These are phyloP conservation scores for Pseudonitzschia delicatissima DNA, from an alignment of 108 stramenopile species.

Conservation along the genomic window DNA sequence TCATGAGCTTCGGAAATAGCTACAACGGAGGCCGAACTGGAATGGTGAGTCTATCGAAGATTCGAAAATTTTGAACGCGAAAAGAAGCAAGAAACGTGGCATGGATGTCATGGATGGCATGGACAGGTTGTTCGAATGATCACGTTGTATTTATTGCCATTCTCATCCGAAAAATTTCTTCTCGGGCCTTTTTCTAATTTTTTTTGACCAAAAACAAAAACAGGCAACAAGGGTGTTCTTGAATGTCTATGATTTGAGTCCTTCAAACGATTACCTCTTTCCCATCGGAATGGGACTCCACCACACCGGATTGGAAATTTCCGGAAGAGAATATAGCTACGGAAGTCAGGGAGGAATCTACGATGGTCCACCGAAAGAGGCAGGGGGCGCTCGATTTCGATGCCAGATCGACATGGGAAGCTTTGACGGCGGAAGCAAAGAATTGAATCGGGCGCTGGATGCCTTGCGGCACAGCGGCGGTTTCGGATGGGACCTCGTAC, in stretches of 20 bases:
- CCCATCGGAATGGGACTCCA: slow-evolving; percentile 83
- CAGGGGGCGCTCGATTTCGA: slow-evolving; percentile 56
- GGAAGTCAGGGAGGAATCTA: slow-evolving; percentile 81
- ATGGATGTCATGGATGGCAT: background rate
- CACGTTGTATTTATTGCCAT: background rate
- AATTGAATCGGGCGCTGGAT: slow-evolving; percentile 66
- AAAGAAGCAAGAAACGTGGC: background rate
- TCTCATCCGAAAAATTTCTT: background rate
- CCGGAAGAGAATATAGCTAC: slow-evolving; percentile 77
- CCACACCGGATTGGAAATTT: slow-evolving; percentile 86
- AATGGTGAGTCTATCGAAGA: slow-evolving; percentile 34
- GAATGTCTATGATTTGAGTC: slow-evolving; percentile 84
- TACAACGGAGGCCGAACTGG: slow-evolving; percentile 75
- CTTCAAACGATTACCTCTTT: slow-evolving; percentile 71
- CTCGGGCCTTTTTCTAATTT: background rate
- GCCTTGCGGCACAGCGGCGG: slow-evolving; percentile 45
- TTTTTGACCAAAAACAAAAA: background rate
- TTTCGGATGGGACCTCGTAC: slow-evolving; percentile 78
- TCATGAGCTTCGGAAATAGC: slow-evolving; percentile 70
- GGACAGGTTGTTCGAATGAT: background rate
- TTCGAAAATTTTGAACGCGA: background rate
- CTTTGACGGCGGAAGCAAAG: slow-evolving; percentile 70
- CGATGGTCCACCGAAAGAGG: slow-evolving; percentile 65
- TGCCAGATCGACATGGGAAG: slow-evolving; percentile 72
- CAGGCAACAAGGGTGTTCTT: slow-evolving; percentile 67